A percentile compares a stretch with the other conserved stretches of the same genome.
Evolutionary conservation across 768 basidiomycete species (phyloP).

Genomic region (Tylopilus plumbeoviolaceoides): DNA sequence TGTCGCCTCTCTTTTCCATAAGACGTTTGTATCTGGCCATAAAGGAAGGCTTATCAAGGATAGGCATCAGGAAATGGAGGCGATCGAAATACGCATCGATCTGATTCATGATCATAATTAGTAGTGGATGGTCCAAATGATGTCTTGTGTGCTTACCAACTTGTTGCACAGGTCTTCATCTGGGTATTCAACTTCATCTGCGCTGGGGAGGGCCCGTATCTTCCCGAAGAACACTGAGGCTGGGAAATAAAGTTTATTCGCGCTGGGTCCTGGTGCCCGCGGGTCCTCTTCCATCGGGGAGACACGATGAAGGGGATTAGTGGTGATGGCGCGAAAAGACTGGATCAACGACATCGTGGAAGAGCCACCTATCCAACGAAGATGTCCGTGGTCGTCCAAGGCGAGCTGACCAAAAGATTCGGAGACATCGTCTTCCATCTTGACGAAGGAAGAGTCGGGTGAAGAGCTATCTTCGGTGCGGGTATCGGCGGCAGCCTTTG

Average conservation of each 20-base stretch:
- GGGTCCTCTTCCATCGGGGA: conserved; percentile 86
- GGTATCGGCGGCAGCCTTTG: conserved; percentile 35
- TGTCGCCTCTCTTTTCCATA: conserved; percentile 67
- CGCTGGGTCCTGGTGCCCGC: conserved; percentile 70
- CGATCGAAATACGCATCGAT: conserved; percentile 84
- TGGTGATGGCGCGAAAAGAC: conserved; percentile 74
- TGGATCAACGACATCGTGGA: conserved; percentile 91
- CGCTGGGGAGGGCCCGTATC: conserved; percentile 72
- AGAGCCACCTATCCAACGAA: conserved; percentile 90
- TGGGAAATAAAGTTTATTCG: conserved; percentile 85
- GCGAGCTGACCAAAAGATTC: conserved; percentile 87
- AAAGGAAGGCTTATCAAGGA: conserved; percentile 84
- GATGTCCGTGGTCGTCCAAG: conserved; percentile 84
- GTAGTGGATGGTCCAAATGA: conserved; percentile 12
- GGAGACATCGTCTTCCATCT: conserved; percentile 65
- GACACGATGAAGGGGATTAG: conserved; percentile 68
- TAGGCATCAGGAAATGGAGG: conserved; percentile 84
- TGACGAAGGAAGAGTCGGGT: conserved; percentile 31
- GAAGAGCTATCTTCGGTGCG: conserved; percentile 32
- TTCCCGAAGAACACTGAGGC: conserved; percentile 86
- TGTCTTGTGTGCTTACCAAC: conserved; percentile 49
- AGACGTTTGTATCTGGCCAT: conserved; percentile 63
- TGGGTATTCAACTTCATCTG: conserved; percentile 86
- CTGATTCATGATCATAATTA: conserved; percentile 39
- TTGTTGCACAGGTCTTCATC: conserved; percentile 83